Base-by-base conservation (phyloP, 352 stramenopile species). In the Globisporangium uncinulatum region DNA sequence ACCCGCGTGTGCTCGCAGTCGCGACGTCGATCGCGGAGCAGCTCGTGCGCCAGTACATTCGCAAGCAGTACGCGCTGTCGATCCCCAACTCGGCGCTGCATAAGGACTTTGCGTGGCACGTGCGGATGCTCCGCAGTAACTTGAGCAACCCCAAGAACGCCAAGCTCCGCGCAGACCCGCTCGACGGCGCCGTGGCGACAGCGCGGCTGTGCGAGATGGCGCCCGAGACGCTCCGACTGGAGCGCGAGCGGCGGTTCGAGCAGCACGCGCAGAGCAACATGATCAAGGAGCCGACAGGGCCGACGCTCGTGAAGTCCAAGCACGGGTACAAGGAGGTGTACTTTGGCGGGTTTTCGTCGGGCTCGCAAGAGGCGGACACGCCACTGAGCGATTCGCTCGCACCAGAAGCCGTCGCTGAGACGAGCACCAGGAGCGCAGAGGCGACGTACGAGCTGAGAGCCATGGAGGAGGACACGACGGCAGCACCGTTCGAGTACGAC, bases 71-170 rank as follows among this genome's bases (percentile, higher is more conserved):
- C 13, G 54, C 60, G 10, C 36, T 45, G 24, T 47, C 43, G 19
- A 56, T 65, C 9, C 56, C 70, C 36, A 78, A 83, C 42, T 29
- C 55, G 11, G 59, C 45, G 6, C 43, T 83, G 20, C 65, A 71
- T 24, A 79, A 73, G 24, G 73, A 80, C 19, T 83, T 82, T 56
- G 34, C 61, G 45, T 49, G 67, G 4, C 76, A 86, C 36, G 66
- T 66, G n/a, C 69, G 76, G 4, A 83, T 82, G 73, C 61, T 86
- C 0, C 71, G 69, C 2, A 74, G 59, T 56, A 86, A 86, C 44
- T 50, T 86, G 10, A 63, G 62, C 4, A 79, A 79, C 43, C 20
- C 50, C 0, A 65, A 70, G 9, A 86, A 81, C 53, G 52, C 49
- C 1, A 66, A 77, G 49, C 59, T 86, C 0, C 76, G 76, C 0